A percentile compares a stretch with the other conserved stretches of the same genome.
These are phyloP conservation scores for Ligustrum vulgare DNA, from an alignment of 257 asterid genomes.

Conservation along the genomic window DNA sequence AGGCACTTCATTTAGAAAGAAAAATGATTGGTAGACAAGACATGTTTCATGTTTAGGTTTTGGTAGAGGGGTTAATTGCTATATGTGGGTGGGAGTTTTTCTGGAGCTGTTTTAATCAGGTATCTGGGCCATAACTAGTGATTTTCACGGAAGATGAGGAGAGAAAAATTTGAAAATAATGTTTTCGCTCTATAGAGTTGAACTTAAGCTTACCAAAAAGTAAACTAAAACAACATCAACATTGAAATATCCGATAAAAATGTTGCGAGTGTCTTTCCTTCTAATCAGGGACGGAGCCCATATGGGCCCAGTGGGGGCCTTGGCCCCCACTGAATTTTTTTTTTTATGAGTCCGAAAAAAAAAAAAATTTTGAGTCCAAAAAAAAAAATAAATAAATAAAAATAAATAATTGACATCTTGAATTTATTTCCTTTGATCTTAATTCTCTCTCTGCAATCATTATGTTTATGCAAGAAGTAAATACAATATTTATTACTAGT, in stretches of 20 bases:
- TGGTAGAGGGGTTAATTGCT: not conserved
- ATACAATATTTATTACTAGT: too few species aligned
- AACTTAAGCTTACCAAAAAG: not conserved
- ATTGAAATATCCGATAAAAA: not conserved
- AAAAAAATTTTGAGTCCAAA: too few species aligned
- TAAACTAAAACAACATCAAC: not conserved
- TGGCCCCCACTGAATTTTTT: too few species aligned
- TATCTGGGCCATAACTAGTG: not conserved
- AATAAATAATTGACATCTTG: too few species aligned
- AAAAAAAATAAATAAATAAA: too few species aligned
- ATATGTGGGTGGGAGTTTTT: not conserved
- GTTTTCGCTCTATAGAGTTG: not conserved
- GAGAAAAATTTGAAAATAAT: not conserved
- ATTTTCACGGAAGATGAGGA: not conserved
- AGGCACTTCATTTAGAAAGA: not conserved
- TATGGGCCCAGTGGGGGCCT: too few species aligned
- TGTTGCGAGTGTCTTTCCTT: not conserved
- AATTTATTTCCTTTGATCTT: too few species aligned
- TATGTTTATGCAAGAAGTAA: too few species aligned
- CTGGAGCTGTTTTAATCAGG: not conserved
- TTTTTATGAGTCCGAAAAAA: too few species aligned
- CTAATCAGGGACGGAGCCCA: too few species aligned
- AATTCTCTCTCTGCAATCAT: too few species aligned
- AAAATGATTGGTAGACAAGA: not conserved
- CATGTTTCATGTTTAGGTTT: not conserved